phyloP scores from a whole-genome alignment of 495 filamentous ascomycete genomes.

The Durotheca rogersii region DNA sequence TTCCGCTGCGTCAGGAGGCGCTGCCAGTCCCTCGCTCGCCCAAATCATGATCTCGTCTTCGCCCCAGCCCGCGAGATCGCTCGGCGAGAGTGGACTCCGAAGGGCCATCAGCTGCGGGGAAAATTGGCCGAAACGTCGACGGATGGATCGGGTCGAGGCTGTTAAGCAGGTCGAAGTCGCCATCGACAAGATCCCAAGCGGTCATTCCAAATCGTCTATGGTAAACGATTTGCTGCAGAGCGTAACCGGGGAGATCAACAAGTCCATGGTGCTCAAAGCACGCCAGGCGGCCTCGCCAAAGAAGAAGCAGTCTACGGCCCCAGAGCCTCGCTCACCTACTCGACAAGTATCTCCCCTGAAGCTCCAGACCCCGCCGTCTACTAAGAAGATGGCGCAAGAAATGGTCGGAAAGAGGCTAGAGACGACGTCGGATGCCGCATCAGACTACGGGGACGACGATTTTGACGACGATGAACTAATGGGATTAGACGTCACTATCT shows the following conservation, averaged over 20 bases:
- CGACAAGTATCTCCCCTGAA: slow-evolving; percentile 19
- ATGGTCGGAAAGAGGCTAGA: background rate
- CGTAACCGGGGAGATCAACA: slow-evolving; percentile 43
- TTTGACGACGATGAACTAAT: slow-evolving; percentile 53
- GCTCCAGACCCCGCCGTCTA: slow-evolving; percentile 2
- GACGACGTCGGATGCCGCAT: slow-evolving; percentile 39
- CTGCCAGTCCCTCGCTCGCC: slow-evolving; percentile 53
- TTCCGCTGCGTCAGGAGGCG: slow-evolving; percentile 37
- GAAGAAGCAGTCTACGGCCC: slow-evolving; percentile 23
- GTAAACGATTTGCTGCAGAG: slow-evolving; percentile 47
- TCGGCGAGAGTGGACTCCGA: slow-evolving; percentile 54
- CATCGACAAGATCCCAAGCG: slow-evolving; percentile 24
- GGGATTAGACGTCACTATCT: slow-evolving; percentile 52
- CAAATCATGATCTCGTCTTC: slow-evolving; percentile 69
- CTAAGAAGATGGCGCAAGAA: background rate
- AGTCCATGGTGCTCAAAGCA: slow-evolving; percentile 27
- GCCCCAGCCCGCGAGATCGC: slow-evolving; percentile 58
- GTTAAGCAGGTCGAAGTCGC: slow-evolving; percentile 12
- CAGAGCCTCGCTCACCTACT: slow-evolving; percentile 17
- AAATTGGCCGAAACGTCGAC: slow-evolving; percentile 64
- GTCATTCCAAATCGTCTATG: slow-evolving; percentile 51
- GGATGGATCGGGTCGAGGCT: slow-evolving; percentile 39
- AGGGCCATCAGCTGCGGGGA: slow-evolving; percentile 74
- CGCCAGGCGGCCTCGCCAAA: slow-evolving; percentile 32
- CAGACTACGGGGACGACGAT: slow-evolving; percentile 51